These are phyloP conservation scores for Penicillium samsonianum DNA, from an alignment of 495 filamentous ascomycete species.

Conservation along the genomic window DNA sequence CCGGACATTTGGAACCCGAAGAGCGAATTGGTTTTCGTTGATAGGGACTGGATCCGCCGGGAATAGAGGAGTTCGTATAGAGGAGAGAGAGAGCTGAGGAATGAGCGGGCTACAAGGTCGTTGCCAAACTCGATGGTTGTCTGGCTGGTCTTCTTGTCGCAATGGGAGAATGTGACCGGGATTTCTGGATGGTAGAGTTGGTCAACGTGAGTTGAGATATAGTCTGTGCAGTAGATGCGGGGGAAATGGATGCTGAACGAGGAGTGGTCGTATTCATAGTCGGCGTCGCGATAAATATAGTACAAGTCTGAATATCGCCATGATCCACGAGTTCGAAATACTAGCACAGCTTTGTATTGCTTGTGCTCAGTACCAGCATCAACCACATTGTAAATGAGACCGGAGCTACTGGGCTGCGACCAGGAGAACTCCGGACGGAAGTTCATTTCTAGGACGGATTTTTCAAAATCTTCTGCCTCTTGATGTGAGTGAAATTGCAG, in stretches of 20 bases:
- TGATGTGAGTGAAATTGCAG: constrained; percentile 32
- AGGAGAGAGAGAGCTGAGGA: constrained; percentile 38
- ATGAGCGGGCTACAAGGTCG: constrained; percentile 25
- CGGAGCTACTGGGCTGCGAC: constrained; percentile 29
- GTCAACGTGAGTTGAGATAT: constrained; percentile 42
- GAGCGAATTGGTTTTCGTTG: constrained; percentile 30
- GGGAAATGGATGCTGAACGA: constrained; percentile 33
- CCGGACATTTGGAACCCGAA: constrained; percentile 30
- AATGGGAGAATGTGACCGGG: constrained; percentile 38
- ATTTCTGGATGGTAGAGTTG: constrained; percentile 33
- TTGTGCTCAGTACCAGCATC: constrained; percentile 37
- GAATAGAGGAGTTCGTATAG: constrained; percentile 38
- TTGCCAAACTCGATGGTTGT: constrained; percentile 31
- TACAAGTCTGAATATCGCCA: constrained; percentile 38
- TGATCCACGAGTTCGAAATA: constrained; percentile 27
- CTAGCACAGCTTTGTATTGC: constrained; percentile 38
- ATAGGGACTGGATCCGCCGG: constrained; percentile 32
- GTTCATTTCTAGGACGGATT: constrained; percentile 28
- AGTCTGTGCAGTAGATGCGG: constrained; percentile 35
- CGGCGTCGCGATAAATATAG: constrained; percentile 38
- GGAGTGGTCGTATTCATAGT: constrained; percentile 36
- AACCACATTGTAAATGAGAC: constrained; percentile 36
- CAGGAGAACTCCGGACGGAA: constrained; percentile 31
- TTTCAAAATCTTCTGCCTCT: constrained; percentile 37
- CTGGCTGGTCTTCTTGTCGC: constrained; percentile 33